Conservation (phyloP, 2,329 filamentous ascomycete genomes). For the Xylariomycetidae sp. region DNA sequence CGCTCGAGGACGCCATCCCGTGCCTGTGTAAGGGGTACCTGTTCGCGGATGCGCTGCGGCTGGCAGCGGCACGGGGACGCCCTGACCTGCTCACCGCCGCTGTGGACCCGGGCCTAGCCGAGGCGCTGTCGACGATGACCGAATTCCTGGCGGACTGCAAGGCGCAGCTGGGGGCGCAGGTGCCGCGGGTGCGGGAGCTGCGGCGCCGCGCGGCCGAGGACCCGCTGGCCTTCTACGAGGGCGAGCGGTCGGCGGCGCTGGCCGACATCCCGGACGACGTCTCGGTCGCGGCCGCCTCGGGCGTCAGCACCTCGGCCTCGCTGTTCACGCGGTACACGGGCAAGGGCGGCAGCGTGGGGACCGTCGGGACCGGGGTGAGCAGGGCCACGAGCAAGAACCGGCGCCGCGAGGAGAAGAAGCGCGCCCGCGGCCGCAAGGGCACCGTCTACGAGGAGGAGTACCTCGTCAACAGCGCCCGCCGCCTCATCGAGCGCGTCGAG, state of each 20-base stretch:
- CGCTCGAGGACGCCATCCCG: slow-evolving; percentile 63
- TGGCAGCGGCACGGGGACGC: slow-evolving; percentile 57
- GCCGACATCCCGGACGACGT: slow-evolving; percentile 84
- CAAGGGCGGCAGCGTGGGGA: slow-evolving; percentile 56
- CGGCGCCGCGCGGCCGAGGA: slow-evolving; percentile 75
- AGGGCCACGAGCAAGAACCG: slow-evolving; percentile 84
- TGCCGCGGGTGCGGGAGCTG: slow-evolving; percentile 79
- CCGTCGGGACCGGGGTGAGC: slow-evolving; percentile 65
- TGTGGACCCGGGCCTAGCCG: slow-evolving; percentile 73
- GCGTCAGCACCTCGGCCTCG: slow-evolving; percentile 64
- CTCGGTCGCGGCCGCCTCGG: slow-evolving; percentile 76
- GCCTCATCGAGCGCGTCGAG: slow-evolving; percentile 79
- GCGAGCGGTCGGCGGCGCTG: slow-evolving; percentile 57
- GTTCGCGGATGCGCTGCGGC: slow-evolving; percentile 83
- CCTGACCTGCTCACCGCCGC: slow-evolving; percentile 58
- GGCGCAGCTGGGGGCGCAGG: slow-evolving; percentile 73
- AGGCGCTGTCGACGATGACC: slow-evolving; percentile 74
- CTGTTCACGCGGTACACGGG: slow-evolving; percentile 92
- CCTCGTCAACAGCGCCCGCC: slow-evolving; percentile 76
- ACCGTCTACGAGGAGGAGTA: slow-evolving; percentile 99
- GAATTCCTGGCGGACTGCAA: slow-evolving; percentile 94
- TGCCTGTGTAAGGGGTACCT: slow-evolving; percentile 80
- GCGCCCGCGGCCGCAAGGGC: slow-evolving; percentile 89
- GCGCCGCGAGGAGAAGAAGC: slow-evolving; percentile 86
- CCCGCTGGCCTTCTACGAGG: slow-evolving; percentile 83